A percentile compares a stretch with the other conserved stretches of the same genome.
Conservation (phyloP, 2,329 filamentous ascomycete species). For the Sarocladium oryzae region DNA sequence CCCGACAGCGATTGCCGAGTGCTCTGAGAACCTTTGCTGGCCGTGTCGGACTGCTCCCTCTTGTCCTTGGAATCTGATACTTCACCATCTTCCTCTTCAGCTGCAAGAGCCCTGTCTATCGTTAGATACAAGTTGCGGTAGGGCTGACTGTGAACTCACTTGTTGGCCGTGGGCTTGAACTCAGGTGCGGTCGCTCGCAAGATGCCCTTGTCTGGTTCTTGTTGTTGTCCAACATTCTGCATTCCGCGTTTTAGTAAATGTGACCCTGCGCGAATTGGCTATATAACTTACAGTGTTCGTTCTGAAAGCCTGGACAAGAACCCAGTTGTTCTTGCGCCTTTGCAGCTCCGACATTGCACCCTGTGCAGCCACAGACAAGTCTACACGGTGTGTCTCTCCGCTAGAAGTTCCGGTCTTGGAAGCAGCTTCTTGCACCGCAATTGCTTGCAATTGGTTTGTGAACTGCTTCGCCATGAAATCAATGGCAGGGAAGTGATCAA, state of each 20-base stretch:
- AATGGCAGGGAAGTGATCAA: slow-evolving; percentile 78
- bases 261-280: not conserved
- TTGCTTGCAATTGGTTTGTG: slow-evolving; percentile 56
- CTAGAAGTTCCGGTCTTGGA: slow-evolving; percentile 40
- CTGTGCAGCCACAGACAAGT: slow-evolving; percentile 67
- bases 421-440: slow-evolving; percentile 54
- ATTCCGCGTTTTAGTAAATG: slow-evolving; percentile 16
- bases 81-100: slow-evolving; percentile 66
- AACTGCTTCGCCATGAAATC: slow-evolving; percentile 77
- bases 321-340: slow-evolving; percentile 60
- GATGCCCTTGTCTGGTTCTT: slow-evolving; percentile 26
- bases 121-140: not conserved
- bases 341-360: slow-evolving; percentile 66
- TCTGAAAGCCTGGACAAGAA: slow-evolving; percentile 68
- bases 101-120: slow-evolving; percentile 13
- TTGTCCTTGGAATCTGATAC: slow-evolving; percentile 52
- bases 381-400: slow-evolving; percentile 57
- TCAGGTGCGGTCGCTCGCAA: slow-evolving; percentile 55
- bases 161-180: slow-evolving; percentile 50
- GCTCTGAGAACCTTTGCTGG: slow-evolving; percentile 14
- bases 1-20: not conserved
- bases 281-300: slow-evolving; percentile 48
- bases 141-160: slow-evolving; percentile 23
- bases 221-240: slow-evolving; percentile 23
- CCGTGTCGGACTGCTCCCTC: slow-evolving; percentile 14